These are phyloP conservation scores for Xylaria curta DNA, from an alignment of 495 filamentous ascomycete genomes.

Conservation along the genomic window DNA sequence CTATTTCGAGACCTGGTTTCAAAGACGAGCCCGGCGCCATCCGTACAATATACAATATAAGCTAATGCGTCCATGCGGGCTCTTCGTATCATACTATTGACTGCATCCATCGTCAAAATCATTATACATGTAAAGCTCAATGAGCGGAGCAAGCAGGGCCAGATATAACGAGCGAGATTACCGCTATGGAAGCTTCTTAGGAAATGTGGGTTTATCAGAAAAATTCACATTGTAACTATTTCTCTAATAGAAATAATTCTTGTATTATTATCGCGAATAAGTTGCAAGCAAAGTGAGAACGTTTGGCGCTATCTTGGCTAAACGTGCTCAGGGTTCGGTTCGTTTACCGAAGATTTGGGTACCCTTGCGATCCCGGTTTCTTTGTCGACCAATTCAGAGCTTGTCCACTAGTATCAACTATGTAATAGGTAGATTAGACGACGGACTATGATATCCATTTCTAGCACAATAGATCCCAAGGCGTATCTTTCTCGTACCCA, in stretches of 20 bases:
- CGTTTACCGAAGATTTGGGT: slow-evolving; percentile 9
- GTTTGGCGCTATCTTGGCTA: background rate
- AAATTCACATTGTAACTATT: background rate
- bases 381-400: slow-evolving; percentile 15
- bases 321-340: slow-evolving; percentile 2
- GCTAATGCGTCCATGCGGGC: slow-evolving; percentile 5
- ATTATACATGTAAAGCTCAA: background rate
- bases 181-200: background rate
- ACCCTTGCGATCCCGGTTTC: slow-evolving; percentile 11
- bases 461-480: background rate
- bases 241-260: background rate
- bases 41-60: background rate
- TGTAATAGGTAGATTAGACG: background rate
- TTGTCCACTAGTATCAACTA: background rate
- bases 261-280: background rate
- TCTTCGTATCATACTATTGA: slow-evolving; percentile 10
- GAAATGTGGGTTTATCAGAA: background rate
- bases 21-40: background rate
- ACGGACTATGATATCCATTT: slow-evolving; percentile 1
- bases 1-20: background rate
- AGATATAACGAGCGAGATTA: background rate
- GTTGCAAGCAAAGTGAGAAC: background rate
- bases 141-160: background rate
- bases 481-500: background rate
- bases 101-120: background rate